Evolutionary conservation across 768 basidiomycete genomes (phyloP).

Genomic region (Tulasnella sp.): DNA sequence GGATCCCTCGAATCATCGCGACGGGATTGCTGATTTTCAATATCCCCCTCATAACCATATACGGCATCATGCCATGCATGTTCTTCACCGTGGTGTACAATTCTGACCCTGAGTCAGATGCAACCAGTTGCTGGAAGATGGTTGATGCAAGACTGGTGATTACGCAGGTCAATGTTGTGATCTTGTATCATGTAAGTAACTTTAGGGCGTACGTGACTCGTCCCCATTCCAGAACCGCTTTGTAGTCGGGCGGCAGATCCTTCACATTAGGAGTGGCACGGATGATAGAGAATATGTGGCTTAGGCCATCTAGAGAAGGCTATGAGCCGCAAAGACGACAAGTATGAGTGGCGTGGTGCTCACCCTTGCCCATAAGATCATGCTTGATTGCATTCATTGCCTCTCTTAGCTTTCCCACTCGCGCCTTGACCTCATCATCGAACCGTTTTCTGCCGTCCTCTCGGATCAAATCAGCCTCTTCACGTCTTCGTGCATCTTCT

Average conservation of each 20-base stretch:
- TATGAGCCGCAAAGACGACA: neutral
- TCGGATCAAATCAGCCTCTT: slow-evolving; percentile 77
- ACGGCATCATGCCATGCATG: slow-evolving; percentile 94
- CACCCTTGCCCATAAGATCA: slow-evolving; percentile 82
- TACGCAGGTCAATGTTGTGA: neutral
- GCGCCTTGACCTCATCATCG: slow-evolving; percentile 68
- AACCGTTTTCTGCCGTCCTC: slow-evolving; percentile 84
- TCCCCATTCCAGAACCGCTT: slow-evolving; percentile 91
- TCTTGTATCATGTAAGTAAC: slow-evolving; percentile 61
- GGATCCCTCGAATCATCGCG: slow-evolving; percentile 81
- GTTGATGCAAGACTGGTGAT: slow-evolving; percentile 76
- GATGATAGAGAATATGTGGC: slow-evolving; percentile 78
- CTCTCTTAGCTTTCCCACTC: slow-evolving; percentile 77
- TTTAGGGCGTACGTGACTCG: slow-evolving; percentile 70
- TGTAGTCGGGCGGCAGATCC: slow-evolving; percentile 72
- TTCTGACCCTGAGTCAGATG: slow-evolving; percentile 85
- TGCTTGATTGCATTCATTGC: slow-evolving; percentile 83
- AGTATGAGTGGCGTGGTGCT: neutral
- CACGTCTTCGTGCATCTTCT: slow-evolving; percentile 64
- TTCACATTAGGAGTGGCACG: slow-evolving; percentile 66
- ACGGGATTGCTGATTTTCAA: slow-evolving; percentile 92
- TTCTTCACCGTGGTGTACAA: slow-evolving; percentile 80
- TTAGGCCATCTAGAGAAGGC: slow-evolving; percentile 64
- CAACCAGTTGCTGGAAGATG: slow-evolving; percentile 89
- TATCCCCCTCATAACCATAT: slow-evolving; percentile 88